Evolutionary conservation across 345 rosid species (phyloP), one percentile per base, ranked within the genome.

Genomic region (Syzygium oleosum): DNA sequence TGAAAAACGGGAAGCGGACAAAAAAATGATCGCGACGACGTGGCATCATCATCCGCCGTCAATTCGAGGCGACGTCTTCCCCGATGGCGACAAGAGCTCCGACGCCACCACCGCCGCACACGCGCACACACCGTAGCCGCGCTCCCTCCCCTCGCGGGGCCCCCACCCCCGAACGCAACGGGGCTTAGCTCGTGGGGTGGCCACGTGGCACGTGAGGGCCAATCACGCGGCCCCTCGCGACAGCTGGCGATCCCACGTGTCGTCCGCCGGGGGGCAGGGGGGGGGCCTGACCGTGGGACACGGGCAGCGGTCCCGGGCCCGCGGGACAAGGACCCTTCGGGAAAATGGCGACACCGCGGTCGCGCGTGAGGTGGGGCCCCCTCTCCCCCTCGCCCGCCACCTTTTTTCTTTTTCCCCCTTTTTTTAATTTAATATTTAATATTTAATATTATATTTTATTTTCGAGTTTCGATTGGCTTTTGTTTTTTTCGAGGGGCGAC

Each of bases 281-380:
- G 9, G 12, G 61, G 34, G 9, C 73, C 23, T 73, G 80, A 73
- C 49, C 80, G 80, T 4, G 2, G 49, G 49, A 38, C 80, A 73
- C 49, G 80, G 80, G 80, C 80, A 73, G 80, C 80, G 14, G 49
- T 73, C 80, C 25, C 25, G 80, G 80, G 49, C 80, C 80, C 80
- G 80, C 80, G 49, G 80, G 80, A 73, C 80, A 73, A 21, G 34
- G 87, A 31, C 52, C 52, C 87, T 13, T 29, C 80, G 73, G 80
- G 38, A 86, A 63, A 11, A 51, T 86, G 80, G 79, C 65, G 87
- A 65, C 87, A 63, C 53, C 58, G 2, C 12, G 49, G 78, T 55
- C 88, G 46, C 51, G 55, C 58, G 25, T 77, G 85, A 54, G 51
- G 46, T 55, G 85, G 88, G 88, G 13, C 88, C 88, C 78, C 7